phyloP scores from a whole-genome alignment of 345 rosid genomes.

The Zanthoxylum bungeanum region DNA sequence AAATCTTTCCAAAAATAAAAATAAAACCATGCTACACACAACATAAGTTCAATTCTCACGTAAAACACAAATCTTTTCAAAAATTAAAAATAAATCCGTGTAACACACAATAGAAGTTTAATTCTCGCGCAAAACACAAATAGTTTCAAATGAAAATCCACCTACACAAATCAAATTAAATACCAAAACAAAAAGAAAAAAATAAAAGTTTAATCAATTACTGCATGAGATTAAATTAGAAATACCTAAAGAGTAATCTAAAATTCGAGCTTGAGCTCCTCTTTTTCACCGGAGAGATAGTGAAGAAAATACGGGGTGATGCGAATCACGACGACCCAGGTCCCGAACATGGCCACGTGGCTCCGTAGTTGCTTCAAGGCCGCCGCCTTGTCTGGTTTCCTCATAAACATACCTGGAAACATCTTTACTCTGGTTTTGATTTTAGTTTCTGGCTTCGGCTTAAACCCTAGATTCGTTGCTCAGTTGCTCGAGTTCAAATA shows the following conservation, averaged over 20 bases:
- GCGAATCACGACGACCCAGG: conserved; percentile 61
- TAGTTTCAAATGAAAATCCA: too few species aligned
- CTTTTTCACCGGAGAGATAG: conserved; percentile 54
- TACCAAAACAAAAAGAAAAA: not conserved
- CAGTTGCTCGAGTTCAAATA: too few species aligned
- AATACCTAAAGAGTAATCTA: conserved; percentile 32
- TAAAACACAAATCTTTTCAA: not conserved
- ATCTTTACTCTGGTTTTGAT: conserved; percentile 35
- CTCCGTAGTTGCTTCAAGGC: conserved; percentile 73
- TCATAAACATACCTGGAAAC: conserved; percentile 85
- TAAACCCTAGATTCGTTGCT: conserved; percentile 35
- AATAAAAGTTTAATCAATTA: not conserved
- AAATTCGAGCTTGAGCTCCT: conserved; percentile 78
- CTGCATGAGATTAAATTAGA: not conserved
- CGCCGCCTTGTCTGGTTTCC: conserved; percentile 76
- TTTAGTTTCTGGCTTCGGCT: too few species aligned
- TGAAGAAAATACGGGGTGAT: conserved; percentile 70
- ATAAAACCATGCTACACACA: not conserved
- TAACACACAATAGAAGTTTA: too few species aligned
- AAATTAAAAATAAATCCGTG: too few species aligned
- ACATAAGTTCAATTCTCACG: not conserved
- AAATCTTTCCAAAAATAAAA: too few species aligned
- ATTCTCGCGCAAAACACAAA: too few species aligned
- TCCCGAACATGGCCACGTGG: conserved; percentile 59
- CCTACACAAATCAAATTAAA: too few species aligned